Evolutionary conservation across 768 basidiomycete species (phyloP).

Genomic region (Kwoniella heveanensis): DNA sequence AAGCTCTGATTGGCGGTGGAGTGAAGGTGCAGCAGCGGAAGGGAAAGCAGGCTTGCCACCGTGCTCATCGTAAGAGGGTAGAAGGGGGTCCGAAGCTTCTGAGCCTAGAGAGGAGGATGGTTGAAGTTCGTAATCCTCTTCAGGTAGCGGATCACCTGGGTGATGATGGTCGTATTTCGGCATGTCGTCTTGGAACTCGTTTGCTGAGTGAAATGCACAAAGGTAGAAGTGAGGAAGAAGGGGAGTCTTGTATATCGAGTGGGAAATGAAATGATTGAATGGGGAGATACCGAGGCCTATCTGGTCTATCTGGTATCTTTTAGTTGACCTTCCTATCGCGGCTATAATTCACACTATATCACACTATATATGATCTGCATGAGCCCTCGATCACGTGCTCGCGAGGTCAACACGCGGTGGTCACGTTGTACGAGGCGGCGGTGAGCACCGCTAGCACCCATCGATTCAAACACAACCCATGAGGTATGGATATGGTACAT

Average conservation of each 20-base stretch:
- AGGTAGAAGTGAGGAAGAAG: background rate
- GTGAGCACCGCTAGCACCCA: too few relatives aligned
- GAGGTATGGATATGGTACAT: too few relatives aligned
- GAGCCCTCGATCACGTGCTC: too few relatives aligned
- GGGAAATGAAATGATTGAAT: too few relatives aligned
- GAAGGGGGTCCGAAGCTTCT: conserved; percentile 33
- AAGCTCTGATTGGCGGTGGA: conserved; percentile 8
- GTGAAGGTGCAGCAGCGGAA: background rate
- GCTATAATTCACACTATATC: too few relatives aligned
- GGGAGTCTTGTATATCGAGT: background rate
- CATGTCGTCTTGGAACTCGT: conserved; percentile 8
- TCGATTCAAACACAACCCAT: too few relatives aligned
- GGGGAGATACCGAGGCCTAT: too few relatives aligned
- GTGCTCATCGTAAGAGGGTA: conserved; percentile 38
- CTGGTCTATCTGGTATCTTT: too few relatives aligned
- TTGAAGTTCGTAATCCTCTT: conserved; percentile 48
- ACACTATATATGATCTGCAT: too few relatives aligned
- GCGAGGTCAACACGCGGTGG: too few relatives aligned
- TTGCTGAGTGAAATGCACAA: background rate
- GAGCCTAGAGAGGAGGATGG: conserved; percentile 13
- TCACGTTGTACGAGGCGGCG: too few relatives aligned
- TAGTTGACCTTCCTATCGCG: too few relatives aligned
- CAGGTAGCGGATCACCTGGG: conserved; percentile 16
- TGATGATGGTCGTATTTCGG: conserved; percentile 15
- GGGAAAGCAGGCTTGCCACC: conserved; percentile 11